Percentiles rank a stretch among this genome's conserved stretches.
These are phyloP conservation scores for Aeminium ludgeri DNA, from an alignment of 495 filamentous ascomycete genomes.

Conservation along the genomic window DNA sequence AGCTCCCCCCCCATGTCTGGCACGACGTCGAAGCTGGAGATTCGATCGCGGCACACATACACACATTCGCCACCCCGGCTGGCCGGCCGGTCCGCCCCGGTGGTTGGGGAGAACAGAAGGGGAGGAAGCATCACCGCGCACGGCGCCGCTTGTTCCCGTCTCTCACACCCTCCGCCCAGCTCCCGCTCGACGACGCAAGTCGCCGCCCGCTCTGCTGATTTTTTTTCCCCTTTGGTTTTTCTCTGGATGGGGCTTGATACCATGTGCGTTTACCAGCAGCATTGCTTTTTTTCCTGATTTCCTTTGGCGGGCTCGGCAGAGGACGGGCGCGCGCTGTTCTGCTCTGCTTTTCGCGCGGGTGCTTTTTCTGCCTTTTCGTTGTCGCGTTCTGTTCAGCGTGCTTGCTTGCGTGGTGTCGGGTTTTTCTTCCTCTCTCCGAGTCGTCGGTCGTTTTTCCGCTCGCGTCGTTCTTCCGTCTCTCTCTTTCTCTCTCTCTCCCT, in stretches of 20 bases:
- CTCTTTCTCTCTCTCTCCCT: too few species aligned
- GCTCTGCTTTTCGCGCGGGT: too few species aligned
- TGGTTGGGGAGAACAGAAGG: too few species aligned
- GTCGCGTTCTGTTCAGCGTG: neutral
- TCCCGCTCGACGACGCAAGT: neutral
- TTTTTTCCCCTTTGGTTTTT: neutral
- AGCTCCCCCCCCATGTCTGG: too few species aligned
- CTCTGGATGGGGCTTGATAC: constrained; percentile 1
- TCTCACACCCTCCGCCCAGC: neutral
- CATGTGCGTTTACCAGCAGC: constrained; percentile 11
- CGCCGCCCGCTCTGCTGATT: neutral
- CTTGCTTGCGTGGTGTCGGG: neutral
- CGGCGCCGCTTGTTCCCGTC: too few species aligned
- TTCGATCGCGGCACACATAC: too few species aligned
- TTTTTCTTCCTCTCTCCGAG: neutral
- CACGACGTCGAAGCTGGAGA: too few species aligned
- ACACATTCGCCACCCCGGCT: too few species aligned
- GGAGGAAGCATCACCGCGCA: too few species aligned
- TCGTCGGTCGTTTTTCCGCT: too few species aligned
- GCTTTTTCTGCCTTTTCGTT: neutral
- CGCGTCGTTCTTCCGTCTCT: too few species aligned
- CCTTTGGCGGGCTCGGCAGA: neutral
- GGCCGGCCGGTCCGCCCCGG: constrained; percentile 1
- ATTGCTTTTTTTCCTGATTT: neutral
- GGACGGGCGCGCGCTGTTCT: neutral